Conservation (phyloP, 176 grass and related monocot species). For the Avena sativa region DNA sequence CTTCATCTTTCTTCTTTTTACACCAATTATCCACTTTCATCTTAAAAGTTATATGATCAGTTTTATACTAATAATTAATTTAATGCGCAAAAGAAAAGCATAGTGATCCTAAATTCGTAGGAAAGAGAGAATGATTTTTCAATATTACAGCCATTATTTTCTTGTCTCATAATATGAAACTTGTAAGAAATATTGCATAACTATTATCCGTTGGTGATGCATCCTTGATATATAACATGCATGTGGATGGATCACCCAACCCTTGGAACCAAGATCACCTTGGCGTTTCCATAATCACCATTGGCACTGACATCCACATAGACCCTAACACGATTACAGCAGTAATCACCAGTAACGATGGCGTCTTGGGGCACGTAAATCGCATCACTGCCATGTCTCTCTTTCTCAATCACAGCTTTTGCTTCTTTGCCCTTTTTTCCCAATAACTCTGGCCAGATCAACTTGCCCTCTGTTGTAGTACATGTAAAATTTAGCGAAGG, state of each 20-base stretch:
- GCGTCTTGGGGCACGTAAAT: neutral
- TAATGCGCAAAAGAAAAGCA: too few species aligned
- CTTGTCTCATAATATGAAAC: neutral
- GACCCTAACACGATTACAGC: conserved; percentile 45
- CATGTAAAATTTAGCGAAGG: neutral
- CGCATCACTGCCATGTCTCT: neutral
- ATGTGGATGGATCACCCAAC: conserved; percentile 14
- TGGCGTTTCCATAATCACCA: conserved; percentile 20
- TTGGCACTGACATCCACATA: neutral
- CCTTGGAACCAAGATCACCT: conserved; percentile 16
- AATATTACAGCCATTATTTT: neutral
- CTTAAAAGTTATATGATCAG: too few species aligned
- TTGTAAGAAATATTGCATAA: neutral
- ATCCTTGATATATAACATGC: neutral
- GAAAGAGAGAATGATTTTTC: conserved; percentile 1
- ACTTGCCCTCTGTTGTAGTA: neutral
- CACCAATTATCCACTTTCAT: too few species aligned
- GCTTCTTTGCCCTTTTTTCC: conserved; percentile 44
- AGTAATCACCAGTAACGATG: neutral
- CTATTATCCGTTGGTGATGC: neutral
- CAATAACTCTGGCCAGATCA: conserved; percentile 36
- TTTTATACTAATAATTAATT: too few species aligned
- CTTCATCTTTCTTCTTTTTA: too few species aligned
- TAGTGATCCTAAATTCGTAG: neutral
- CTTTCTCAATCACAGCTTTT: conserved; percentile 2